Evolutionary conservation across 495 filamentous ascomycete species (phyloP).

Genomic region (Aspergillus indologenus): DNA sequence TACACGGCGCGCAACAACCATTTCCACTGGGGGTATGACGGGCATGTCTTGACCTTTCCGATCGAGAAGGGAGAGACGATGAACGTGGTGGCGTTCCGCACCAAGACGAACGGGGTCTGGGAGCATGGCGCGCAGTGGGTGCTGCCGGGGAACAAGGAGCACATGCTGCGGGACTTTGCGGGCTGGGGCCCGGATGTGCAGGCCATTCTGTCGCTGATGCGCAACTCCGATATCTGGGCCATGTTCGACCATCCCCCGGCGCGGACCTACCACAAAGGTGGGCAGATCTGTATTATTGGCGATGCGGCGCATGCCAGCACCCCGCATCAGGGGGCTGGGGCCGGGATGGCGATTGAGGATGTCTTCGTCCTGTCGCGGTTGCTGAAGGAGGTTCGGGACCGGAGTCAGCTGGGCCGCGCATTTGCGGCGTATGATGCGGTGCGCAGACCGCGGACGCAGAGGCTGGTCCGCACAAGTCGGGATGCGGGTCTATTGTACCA

Average conservation of each 20-base stretch:
- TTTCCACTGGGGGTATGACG: conserved; percentile 3
- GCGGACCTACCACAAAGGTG: conserved; percentile 52
- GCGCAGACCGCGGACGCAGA: conserved; percentile 51
- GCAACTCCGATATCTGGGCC: conserved; percentile 56
- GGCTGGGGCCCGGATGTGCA: conserved; percentile 51
- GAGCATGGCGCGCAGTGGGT: conserved; percentile 48
- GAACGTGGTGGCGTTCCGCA: conserved; percentile 54
- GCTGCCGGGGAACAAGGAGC: conserved; percentile 49
- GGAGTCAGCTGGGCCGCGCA: conserved; percentile 34
- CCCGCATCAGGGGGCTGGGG: conserved; percentile 67
- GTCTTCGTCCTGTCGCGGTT: conserved; percentile 57
- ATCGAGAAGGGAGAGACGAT: conserved; percentile 61
- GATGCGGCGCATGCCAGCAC: conserved; percentile 70
- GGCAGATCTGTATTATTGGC: conserved; percentile 57
- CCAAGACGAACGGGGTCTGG: conserved; percentile 46
- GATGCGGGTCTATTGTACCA: conserved; percentile 42
- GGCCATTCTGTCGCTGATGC: conserved; percentile 30
- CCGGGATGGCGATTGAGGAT: conserved; percentile 68
- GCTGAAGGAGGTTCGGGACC: conserved; percentile 40
- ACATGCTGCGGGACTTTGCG: conserved; percentile 53
- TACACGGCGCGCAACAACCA: conserved; percentile 9
- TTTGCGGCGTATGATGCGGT: conserved; percentile 62
- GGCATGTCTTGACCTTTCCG: conserved; percentile 53
- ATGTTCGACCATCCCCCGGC: conserved; percentile 59
- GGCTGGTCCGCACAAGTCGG: conserved; percentile 47